These are phyloP conservation scores for Septoria linicola DNA, from an alignment of 2,329 filamentous ascomycete species.

Conservation along the genomic window DNA sequence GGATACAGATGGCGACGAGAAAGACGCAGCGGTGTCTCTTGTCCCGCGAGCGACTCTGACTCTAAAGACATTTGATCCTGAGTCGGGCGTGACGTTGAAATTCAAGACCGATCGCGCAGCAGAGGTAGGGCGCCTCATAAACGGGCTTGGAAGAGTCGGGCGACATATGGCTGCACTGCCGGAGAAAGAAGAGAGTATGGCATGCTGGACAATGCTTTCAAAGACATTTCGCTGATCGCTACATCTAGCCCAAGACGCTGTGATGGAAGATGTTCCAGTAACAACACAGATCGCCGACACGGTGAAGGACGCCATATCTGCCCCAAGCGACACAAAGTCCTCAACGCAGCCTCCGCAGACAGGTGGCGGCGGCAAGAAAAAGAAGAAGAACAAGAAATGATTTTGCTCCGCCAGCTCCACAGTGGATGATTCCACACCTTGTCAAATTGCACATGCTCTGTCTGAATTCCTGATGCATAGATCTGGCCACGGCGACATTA, in stretches of 20 bases:
- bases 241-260: conserved; percentile 31
- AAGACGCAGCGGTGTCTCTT: conserved; percentile 39
- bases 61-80: conserved; percentile 86
- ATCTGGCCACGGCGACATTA: not conserved
- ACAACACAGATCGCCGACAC: conserved; percentile 30
- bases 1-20: conserved; percentile 27
- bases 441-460: no score
- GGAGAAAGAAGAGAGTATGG: conserved; percentile 42
- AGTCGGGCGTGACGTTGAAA: conserved; percentile 78
- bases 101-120: conserved; percentile 89
- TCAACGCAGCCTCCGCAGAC: conserved; percentile 12
- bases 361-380: conserved; percentile 44
- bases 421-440: not conserved
- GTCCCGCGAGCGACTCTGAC: conserved; percentile 68
- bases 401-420: not conserved
- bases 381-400: conserved; percentile 50
- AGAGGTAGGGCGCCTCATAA: conserved; percentile 81
- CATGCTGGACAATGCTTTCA: not conserved
- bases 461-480: no score
- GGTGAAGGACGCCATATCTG: conserved; percentile 13
- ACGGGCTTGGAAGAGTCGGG: conserved; percentile 73
- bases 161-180: conserved; percentile 57
- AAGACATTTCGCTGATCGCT: conserved; percentile 9
- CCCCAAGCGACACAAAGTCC: conserved; percentile 23
- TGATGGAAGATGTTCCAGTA: conserved; percentile 34